These are phyloP conservation scores for Hirsutella thompsonii DNA, from an alignment of 2,329 filamentous ascomycete species.

Conservation along the genomic window DNA sequence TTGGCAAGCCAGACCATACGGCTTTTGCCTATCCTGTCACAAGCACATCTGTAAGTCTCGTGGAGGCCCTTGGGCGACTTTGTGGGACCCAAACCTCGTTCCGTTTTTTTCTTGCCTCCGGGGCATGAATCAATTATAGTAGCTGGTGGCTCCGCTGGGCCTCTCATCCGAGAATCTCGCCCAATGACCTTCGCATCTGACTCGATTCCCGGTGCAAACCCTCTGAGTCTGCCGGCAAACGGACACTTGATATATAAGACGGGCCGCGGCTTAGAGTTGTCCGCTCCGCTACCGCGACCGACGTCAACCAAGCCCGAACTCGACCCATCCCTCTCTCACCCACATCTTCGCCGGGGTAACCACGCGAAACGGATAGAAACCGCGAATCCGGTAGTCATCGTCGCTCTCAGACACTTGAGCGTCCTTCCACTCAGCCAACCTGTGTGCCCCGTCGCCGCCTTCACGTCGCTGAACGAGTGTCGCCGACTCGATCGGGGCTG, in stretches of 20 bases:
- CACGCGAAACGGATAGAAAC: background rate
- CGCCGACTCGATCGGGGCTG: too few relatives aligned
- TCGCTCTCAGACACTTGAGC: background rate
- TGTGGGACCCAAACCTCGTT: constrained; percentile 10
- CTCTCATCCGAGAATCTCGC: constrained; percentile 1
- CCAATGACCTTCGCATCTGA: constrained; percentile 1
- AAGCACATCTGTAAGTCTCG: constrained; percentile 3
- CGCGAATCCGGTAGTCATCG: background rate
- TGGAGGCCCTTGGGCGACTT: background rate
- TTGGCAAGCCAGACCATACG: constrained; percentile 7
- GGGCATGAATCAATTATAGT: constrained; percentile 17
- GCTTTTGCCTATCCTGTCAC: constrained; percentile 2
- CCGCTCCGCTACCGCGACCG: background rate
- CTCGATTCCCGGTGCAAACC: background rate
- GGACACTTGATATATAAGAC: background rate
- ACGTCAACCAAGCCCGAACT: background rate
- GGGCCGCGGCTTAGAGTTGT: background rate
- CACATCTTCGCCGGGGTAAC: background rate
- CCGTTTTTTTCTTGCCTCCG: constrained; percentile 10
- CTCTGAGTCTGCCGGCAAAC: background rate
- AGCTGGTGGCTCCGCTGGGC: constrained; percentile 13
- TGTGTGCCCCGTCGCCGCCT: too few relatives aligned
- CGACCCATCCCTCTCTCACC: background rate
- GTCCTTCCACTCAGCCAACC: too few relatives aligned
- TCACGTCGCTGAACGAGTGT: too few relatives aligned